These are phyloP conservation scores for Microstroma glucosiphilum DNA, from an alignment of 1,284 basidiomycete genomes.

Conservation along the genomic window DNA sequence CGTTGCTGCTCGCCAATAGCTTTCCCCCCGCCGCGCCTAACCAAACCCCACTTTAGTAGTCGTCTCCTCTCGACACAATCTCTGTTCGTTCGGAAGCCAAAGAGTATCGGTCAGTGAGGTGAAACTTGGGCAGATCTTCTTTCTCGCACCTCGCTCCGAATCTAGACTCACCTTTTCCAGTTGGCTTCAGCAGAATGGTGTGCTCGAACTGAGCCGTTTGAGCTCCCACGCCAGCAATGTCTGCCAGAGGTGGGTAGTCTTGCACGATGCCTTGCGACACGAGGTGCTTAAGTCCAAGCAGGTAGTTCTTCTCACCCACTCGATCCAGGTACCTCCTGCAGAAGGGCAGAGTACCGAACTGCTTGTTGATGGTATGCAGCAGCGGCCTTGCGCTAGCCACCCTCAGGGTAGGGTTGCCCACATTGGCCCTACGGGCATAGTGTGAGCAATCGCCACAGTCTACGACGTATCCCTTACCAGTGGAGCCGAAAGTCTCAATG, in stretches of 20 bases:
- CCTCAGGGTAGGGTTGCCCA: conserved; percentile 58
- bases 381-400: conserved; percentile 73
- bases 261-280: conserved; percentile 81
- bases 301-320: conserved; percentile 86
- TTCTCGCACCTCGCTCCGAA: neutral
- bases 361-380: conserved; percentile 71
- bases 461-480: conserved; percentile 85
- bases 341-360: conserved; percentile 72
- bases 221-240: conserved; percentile 52
- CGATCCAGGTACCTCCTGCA: conserved; percentile 81
- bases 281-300: conserved; percentile 77
- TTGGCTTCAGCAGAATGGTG: conserved; percentile 45
- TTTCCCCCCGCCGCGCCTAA: no score
- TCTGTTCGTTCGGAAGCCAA: conserved; percentile 87
- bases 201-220: conserved; percentile 50
- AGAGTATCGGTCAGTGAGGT: neutral
- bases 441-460: conserved; percentile 87
- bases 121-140: neutral
- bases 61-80: conserved; percentile 86
- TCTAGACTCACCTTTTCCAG: conserved; percentile 26
- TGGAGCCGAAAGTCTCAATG: conserved; percentile 97
- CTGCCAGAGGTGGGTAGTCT: conserved; percentile 89
- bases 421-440: conserved; percentile 64
- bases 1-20: no score
- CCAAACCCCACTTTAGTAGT: conserved; percentile 59